Evolutionary conservation across 768 basidiomycete species (phyloP).

Genomic region (Agrocybe praecox): DNA sequence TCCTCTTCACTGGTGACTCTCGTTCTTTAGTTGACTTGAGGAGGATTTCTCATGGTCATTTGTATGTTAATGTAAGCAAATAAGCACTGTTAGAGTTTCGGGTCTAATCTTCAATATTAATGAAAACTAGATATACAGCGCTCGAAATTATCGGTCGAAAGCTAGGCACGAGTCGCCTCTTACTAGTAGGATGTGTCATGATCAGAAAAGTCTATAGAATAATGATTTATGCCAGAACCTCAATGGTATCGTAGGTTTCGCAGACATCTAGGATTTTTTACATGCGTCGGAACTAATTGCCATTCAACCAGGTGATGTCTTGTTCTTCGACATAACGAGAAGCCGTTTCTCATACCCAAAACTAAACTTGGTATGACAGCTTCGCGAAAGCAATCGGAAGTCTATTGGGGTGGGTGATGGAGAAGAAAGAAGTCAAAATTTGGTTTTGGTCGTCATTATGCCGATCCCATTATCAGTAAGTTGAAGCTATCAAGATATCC

Average conservation of each 20-base stretch:
- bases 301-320: background rate
- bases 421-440: background rate
- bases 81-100: too few relatives aligned
- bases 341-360: background rate
- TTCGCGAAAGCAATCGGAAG: background rate
- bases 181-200: background rate
- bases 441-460: background rate
- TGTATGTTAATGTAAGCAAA: too few relatives aligned
- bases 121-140: too few relatives aligned
- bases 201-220: background rate
- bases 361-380: background rate
- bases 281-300: background rate
- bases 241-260: background rate
- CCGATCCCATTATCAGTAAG: background rate
- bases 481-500: background rate
- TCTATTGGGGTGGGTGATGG: background rate
- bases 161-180: too few relatives aligned
- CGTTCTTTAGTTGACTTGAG: too few relatives aligned
- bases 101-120: too few relatives aligned
- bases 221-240: background rate
- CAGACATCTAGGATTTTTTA: background rate
- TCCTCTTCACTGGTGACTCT: too few relatives aligned
- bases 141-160: too few relatives aligned
- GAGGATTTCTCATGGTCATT: too few relatives aligned
- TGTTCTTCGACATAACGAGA: background rate